phyloP scores from a whole-genome alignment of 768 basidiomycete genomes.

The Boletus bicolor region DNA sequence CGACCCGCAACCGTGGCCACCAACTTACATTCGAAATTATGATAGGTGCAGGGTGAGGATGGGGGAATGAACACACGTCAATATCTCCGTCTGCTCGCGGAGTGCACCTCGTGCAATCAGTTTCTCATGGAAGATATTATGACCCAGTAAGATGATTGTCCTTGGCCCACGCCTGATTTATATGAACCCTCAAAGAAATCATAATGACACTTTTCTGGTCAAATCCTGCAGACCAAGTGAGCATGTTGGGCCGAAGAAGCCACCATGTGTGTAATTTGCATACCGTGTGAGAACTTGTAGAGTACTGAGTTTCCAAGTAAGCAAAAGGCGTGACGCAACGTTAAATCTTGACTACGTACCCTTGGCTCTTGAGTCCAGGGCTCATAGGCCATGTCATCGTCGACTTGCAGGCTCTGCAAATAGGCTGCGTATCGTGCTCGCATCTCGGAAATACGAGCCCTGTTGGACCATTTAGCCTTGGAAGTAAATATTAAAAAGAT shows the following conservation, averaged over 20 bases:
- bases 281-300: conserved; percentile 4
- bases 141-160: too few species aligned
- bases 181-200: background rate
- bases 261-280: background rate
- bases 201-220: background rate
- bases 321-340: background rate
- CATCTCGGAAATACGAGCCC: background rate
- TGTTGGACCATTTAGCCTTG: background rate
- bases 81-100: background rate
- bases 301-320: background rate
- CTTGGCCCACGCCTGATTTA: background rate
- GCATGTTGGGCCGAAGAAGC: background rate
- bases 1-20: too few species aligned
- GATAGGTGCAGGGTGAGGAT: too few species aligned
- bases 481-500: background rate
- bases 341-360: background rate
- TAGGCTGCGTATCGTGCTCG: background rate
- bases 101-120: background rate
- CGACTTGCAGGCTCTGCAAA: background rate
- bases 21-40: too few species aligned
- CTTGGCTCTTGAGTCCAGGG: conserved; percentile 2
- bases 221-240: background rate
- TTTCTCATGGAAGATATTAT: too few species aligned
- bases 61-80: too few species aligned
- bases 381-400: background rate